These are phyloP conservation scores for Colletotrichum brevisporum DNA, from an alignment of 2,329 filamentous ascomycete species.

Conservation along the genomic window DNA sequence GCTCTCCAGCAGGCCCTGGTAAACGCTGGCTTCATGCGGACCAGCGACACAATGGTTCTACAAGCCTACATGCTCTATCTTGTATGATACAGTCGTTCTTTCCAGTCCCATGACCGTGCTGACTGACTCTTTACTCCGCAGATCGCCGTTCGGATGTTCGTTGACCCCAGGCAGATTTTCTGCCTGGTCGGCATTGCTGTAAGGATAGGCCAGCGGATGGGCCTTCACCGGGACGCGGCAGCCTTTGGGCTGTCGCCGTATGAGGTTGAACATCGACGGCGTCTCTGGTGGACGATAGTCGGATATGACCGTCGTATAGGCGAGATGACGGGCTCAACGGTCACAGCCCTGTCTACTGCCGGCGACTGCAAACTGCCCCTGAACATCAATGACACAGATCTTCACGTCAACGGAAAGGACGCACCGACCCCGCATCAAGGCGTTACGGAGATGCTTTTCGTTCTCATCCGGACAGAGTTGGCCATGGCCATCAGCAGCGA, in stretches of 20 bases:
- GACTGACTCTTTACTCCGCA: slow-evolving; percentile 23
- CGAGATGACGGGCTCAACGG: slow-evolving; percentile 73
- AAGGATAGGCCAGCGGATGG: slow-evolving; percentile 77
- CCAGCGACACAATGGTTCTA: slow-evolving; percentile 74
- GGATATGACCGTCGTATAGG: slow-evolving; percentile 78
- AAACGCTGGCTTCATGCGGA: slow-evolving; percentile 76
- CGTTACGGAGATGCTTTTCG: slow-evolving; percentile 73
- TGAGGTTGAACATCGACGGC: slow-evolving; percentile 78
- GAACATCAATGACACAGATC: slow-evolving; percentile 74
- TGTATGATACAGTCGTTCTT: slow-evolving; percentile 58
- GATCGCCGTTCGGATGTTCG: slow-evolving; percentile 66
- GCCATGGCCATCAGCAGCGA: slow-evolving; percentile 67
- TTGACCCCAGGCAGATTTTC: slow-evolving; percentile 73
- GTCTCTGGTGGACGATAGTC: slow-evolving; percentile 81
- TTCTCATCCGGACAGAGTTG: slow-evolving; percentile 69
- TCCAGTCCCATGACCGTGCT: not conserved
- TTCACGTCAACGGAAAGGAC: slow-evolving; percentile 70
- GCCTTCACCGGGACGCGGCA: slow-evolving; percentile 74
- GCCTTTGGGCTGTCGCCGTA: slow-evolving; percentile 67
- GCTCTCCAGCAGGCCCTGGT: slow-evolving; percentile 76
- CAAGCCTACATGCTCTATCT: slow-evolving; percentile 79
- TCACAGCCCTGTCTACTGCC: slow-evolving; percentile 68
- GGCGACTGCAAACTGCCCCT: slow-evolving; percentile 70
- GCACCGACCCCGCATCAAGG: slow-evolving; percentile 62
- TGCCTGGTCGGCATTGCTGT: slow-evolving; percentile 76